Evolutionary conservation across 306 rosid species (phyloP).

Genomic region (Vicia villosa): DNA sequence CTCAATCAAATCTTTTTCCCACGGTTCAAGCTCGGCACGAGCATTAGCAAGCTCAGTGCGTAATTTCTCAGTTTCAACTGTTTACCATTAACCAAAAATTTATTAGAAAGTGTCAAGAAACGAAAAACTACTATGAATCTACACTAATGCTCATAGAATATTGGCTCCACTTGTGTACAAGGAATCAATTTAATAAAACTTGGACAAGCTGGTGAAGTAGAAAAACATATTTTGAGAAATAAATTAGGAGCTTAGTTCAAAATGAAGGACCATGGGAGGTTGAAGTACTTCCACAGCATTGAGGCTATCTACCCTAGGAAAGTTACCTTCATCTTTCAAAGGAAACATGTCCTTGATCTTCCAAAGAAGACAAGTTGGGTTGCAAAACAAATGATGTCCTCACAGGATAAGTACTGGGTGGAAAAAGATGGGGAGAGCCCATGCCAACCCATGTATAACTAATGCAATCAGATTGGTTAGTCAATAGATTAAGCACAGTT

Average conservation of each 20-base stretch:
- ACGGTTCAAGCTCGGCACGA: conserved; percentile 91
- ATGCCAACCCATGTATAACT: neutral
- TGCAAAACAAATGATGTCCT: neutral
- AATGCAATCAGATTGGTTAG: neutral
- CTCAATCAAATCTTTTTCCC: conserved; percentile 90
- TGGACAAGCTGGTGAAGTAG: neutral
- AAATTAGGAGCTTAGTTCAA: neutral
- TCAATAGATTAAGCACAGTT: neutral
- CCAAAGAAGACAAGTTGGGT: neutral
- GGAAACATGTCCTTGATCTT: neutral
- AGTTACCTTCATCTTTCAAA: neutral
- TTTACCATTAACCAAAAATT: conserved; percentile 36
- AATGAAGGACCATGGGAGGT: neutral
- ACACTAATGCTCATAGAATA: conserved; percentile 4
- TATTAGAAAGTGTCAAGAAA: conserved; percentile 6
- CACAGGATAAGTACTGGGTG: neutral
- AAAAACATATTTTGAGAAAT: neutral
- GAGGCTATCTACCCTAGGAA: neutral
- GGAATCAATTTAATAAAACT: conserved; percentile 19
- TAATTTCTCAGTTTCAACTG: conserved; percentile 85
- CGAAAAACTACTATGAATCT: neutral
- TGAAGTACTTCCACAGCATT: conserved; percentile 1
- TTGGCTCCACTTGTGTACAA: conserved; percentile 9
- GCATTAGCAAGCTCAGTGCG: conserved; percentile 79
- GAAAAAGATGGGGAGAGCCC: neutral